A percentile compares a stretch with the other conserved stretches of the same genome.
phyloP scores from a whole-genome alignment of 345 rosid species.

The Durio zibethinus region DNA sequence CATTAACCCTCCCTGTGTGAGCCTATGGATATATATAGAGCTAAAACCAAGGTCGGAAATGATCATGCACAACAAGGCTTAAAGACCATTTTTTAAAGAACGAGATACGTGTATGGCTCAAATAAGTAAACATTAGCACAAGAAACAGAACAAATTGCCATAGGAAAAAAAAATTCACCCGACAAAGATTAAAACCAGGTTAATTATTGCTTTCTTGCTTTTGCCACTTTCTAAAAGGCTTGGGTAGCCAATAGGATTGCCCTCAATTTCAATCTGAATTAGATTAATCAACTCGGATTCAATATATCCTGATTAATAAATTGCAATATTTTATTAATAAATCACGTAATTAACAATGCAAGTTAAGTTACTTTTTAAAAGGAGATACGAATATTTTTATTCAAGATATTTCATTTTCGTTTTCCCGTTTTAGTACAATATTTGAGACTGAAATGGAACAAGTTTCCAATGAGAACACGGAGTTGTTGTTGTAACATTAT shows the following conservation, averaged over 20 bases:
- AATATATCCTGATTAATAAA: not conserved
- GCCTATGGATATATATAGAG: constrained; percentile 26
- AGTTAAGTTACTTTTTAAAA: not conserved
- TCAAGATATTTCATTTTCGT: not conserved
- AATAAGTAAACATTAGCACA: constrained; percentile 1
- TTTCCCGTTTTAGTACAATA: not conserved
- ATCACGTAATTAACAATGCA: not conserved
- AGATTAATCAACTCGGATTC: not conserved
- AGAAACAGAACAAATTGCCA: not conserved
- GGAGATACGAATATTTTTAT: not conserved
- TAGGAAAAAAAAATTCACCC: constrained; percentile 1
- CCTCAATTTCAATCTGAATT: not conserved
- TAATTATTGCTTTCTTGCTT: constrained; percentile 9
- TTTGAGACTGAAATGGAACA: not conserved
- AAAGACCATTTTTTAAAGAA: not conserved
- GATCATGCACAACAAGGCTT: constrained; percentile 13
- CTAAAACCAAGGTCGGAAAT: constrained; percentile 23
- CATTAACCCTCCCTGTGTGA: constrained; percentile 25
- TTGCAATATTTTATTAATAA: too few relatives aligned
- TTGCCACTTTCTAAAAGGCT: constrained; percentile 9
- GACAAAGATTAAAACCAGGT: constrained; percentile 8
- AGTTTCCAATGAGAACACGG: not conserved
- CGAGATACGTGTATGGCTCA: not conserved
- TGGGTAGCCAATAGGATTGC: not conserved
- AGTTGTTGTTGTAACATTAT: not conserved